phyloP scores from a whole-genome alignment of 805 yeast genomes.

The Saturnispora bothae region DNA sequence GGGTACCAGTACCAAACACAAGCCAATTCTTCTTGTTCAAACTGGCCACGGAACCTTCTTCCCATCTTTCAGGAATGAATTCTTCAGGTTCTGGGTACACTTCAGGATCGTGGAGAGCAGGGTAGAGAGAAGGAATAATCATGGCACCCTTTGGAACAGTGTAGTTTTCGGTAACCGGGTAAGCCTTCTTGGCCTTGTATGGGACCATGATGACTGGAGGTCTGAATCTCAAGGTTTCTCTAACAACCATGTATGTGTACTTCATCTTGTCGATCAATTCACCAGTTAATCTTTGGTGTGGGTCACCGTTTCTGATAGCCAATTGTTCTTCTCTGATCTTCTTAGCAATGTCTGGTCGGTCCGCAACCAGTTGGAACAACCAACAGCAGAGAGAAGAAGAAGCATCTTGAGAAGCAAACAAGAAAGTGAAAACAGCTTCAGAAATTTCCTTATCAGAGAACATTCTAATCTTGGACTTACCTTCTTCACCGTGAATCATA shows the following conservation, averaged over 20 bases:
- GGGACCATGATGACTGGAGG: constrained; percentile 99
- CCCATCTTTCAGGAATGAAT: constrained; percentile 95
- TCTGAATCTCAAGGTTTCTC: constrained; percentile 85
- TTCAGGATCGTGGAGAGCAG: constrained; percentile 95
- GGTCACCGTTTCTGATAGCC: constrained; percentile 69
- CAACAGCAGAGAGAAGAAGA: constrained; percentile 95
- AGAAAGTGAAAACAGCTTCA: constrained; percentile 91
- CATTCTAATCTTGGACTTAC: constrained; percentile 56
- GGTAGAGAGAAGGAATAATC: constrained; percentile 93
- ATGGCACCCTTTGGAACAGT: constrained; percentile 95
- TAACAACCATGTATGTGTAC: constrained; percentile 84
- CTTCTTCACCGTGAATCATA: constrained; percentile 45
- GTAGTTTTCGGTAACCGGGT: constrained; percentile 74
- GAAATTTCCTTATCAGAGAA: constrained; percentile 87
- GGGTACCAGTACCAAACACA: constrained; percentile 96
- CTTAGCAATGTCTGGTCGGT: constrained; percentile 80
- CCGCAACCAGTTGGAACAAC: constrained; percentile 94
- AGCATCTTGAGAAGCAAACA: constrained; percentile 97
- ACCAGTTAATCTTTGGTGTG: constrained; percentile 46
- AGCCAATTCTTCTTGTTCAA: constrained; percentile 85
- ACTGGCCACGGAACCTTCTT: constrained; percentile 61
- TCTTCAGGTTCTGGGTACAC: constrained; percentile 91
- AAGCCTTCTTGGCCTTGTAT: constrained; percentile 77
- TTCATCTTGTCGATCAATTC: constrained; percentile 78
- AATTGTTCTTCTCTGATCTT: constrained; percentile 92